Evolutionary conservation across 2,329 filamentous ascomycete species (phyloP).

Genomic region (Arthrobotrys conoides): DNA sequence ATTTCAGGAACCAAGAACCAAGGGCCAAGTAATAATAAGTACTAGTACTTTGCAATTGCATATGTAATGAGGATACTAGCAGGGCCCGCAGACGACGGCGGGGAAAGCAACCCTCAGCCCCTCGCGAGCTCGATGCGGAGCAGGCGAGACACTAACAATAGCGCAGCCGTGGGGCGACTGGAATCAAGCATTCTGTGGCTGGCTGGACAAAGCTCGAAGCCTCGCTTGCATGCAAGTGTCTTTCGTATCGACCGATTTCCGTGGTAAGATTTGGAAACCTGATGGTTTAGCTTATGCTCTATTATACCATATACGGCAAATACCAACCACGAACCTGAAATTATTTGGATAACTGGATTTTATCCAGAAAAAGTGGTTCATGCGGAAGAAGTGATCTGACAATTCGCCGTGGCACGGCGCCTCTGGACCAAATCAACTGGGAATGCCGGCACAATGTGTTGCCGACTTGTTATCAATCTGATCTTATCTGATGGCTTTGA

Average conservation of each 20-base stretch:
- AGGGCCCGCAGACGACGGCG: constrained; percentile 14
- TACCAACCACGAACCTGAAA: no score
- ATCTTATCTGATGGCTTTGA: background rate
- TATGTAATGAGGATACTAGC: no score
- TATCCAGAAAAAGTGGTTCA: no score
- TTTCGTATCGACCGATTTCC: background rate
- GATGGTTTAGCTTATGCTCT: background rate
- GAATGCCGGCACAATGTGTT: constrained; percentile 21
- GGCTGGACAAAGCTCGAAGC: background rate
- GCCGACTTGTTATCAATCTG: background rate
- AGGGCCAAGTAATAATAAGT: no score
- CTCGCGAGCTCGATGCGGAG: constrained; percentile 34
- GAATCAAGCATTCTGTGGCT: constrained; percentile 47
- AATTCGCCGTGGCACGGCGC: background rate
- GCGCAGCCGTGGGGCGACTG: constrained; percentile 36
- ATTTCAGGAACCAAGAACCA: constrained; percentile 38
- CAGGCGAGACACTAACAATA: constrained; percentile 41
- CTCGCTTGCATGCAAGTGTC: constrained; percentile 44
- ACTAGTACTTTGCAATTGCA: no score
- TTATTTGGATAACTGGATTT: no score
- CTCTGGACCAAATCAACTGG: background rate
- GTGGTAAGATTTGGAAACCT: background rate
- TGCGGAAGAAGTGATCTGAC: background rate
- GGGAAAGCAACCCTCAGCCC: constrained; percentile 41
- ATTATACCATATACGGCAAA: background rate